These are phyloP conservation scores for Sicyos baderoa DNA, from an alignment of 306 rosid genomes.

Conservation along the genomic window DNA sequence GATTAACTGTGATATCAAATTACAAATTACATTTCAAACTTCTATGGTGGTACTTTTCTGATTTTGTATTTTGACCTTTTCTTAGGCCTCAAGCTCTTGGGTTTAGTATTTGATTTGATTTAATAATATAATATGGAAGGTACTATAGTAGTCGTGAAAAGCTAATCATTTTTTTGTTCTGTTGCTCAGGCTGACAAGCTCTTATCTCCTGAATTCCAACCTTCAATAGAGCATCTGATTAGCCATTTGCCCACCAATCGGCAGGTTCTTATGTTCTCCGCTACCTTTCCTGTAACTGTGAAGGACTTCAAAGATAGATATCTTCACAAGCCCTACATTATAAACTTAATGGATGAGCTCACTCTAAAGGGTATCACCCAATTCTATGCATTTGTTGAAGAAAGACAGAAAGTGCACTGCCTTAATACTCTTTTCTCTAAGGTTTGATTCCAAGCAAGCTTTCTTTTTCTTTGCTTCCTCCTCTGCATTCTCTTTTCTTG, in stretches of 20 bases:
- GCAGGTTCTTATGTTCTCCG: conserved; percentile 90
- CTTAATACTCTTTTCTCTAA: conserved; percentile 95
- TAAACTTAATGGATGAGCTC: conserved; percentile 98
- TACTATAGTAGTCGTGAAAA: background rate
- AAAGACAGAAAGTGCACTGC: conserved; percentile 97
- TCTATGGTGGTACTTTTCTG: background rate
- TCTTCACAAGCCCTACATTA: conserved; percentile 69
- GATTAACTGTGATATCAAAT: background rate
- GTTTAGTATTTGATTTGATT: too few species aligned
- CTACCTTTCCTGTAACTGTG: conserved; percentile 92
- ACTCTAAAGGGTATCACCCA: conserved; percentile 97
- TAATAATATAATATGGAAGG: too few species aligned
- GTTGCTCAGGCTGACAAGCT: conserved; percentile 84
- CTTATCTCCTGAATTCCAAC: conserved; percentile 94
- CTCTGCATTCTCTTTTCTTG: background rate
- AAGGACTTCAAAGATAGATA: conserved; percentile 90
- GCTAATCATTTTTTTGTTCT: background rate
- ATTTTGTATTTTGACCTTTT: background rate
- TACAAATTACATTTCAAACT: background rate
- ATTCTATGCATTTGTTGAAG: conserved; percentile 92
- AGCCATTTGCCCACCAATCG: conserved; percentile 60
- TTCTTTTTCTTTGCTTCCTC: background rate
- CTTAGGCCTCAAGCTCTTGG: background rate
- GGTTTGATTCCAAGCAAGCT: conserved; percentile 39
- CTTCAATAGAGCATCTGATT: conserved; percentile 82